Conservation (phyloP, 768 basidiomycete species). For the Gymnopilus dilepis region DNA sequence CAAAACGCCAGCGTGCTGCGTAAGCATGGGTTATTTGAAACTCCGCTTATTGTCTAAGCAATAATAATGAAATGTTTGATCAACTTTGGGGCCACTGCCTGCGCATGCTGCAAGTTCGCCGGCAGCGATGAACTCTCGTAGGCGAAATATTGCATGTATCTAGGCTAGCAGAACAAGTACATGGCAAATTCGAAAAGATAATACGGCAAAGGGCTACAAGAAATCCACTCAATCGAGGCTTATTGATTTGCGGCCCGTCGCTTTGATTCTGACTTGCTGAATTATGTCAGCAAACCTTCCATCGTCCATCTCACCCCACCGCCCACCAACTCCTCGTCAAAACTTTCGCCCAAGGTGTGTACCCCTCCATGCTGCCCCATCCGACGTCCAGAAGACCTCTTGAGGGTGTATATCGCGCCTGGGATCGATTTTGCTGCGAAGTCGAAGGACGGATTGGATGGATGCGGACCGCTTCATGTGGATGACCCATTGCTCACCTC, state of each 20-base stretch:
- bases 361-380: slow-evolving; percentile 18
- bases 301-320: slow-evolving; percentile 29
- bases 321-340: slow-evolving; percentile 38
- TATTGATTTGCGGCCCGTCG: neutral
- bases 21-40: slow-evolving; percentile 33
- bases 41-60: slow-evolving; percentile 33
- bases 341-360: slow-evolving; percentile 50
- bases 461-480: slow-evolving; percentile 44
- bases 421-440: slow-evolving; percentile 28
- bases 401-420: slow-evolving; percentile 18
- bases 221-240: neutral
- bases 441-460: slow-evolving; percentile 35
- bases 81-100: too few relatives aligned
- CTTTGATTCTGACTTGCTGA: slow-evolving; percentile 4
- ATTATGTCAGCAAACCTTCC: slow-evolving; percentile 42
- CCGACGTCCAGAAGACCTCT: slow-evolving; percentile 22
- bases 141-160: too few relatives aligned
- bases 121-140: too few relatives aligned
- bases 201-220: too few relatives aligned
- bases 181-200: too few relatives aligned
- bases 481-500: slow-evolving; percentile 36
- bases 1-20: slow-evolving; percentile 20
- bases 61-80: too few relatives aligned
- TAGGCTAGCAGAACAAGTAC: too few relatives aligned
- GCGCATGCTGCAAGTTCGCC: too few relatives aligned